Conservation (phyloP, 2,329 filamentous ascomycete species). For the Erysiphe pisi region DNA sequence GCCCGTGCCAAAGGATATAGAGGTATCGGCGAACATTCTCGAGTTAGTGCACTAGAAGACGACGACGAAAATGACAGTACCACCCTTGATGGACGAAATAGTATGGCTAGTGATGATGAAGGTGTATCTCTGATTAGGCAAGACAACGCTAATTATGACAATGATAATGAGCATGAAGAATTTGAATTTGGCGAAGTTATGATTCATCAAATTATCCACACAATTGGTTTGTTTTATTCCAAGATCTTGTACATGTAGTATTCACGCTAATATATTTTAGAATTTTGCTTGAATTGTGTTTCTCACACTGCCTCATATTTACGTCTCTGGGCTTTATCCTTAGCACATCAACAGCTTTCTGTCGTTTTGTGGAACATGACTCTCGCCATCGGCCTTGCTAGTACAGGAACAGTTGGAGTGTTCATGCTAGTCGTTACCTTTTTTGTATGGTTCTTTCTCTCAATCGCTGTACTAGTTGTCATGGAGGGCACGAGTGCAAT, state of each 20-base stretch:
- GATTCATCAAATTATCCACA: conserved; percentile 99
- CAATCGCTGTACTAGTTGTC: conserved; percentile 67
- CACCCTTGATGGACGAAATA: conserved; percentile 53
- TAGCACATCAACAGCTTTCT: conserved; percentile 95
- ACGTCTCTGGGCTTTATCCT: conserved; percentile 92
- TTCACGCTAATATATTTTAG: conserved; percentile 42
- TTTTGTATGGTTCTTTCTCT: conserved; percentile 80
- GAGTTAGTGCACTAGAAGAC: conserved; percentile 79
- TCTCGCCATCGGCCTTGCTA: conserved; percentile 61
- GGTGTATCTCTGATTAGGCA: conserved; percentile 65
- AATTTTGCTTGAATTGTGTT: conserved; percentile 98
- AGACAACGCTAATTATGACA: conserved; percentile 58
- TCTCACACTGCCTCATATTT: conserved; percentile 98
- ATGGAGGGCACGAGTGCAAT: conserved; percentile 97
- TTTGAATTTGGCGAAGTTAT: conserved; percentile 96
- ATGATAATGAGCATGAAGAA: conserved; percentile 83
- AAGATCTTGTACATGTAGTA: not conserved
- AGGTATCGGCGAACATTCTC: conserved; percentile 77
- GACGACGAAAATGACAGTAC: conserved; percentile 59
- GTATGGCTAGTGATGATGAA: conserved; percentile 64
- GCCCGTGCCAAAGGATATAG: conserved; percentile 82
- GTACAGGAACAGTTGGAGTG: conserved; percentile 56
- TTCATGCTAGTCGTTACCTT: conserved; percentile 75
- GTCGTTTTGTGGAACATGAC: conserved; percentile 98
- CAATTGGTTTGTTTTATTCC: conserved; percentile 63